These are phyloP conservation scores for Pyrenophora teres DNA, from an alignment of 2,329 filamentous ascomycete genomes.

Conservation along the genomic window DNA sequence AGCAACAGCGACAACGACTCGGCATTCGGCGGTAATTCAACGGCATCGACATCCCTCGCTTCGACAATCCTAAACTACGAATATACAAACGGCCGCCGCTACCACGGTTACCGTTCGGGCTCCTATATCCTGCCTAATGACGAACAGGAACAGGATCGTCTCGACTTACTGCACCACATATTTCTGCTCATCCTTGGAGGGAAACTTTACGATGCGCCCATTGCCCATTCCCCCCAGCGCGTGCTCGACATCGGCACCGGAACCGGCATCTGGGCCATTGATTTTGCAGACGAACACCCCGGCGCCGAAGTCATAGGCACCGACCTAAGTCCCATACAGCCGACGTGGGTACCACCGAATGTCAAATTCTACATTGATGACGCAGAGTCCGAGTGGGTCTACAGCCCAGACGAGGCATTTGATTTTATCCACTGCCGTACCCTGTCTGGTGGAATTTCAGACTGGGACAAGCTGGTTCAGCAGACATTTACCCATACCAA, in stretches of 20 bases:
- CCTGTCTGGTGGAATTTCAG: constrained; percentile 36
- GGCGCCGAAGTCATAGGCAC: constrained; percentile 43
- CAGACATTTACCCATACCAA: constrained; percentile 34
- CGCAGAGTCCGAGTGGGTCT: constrained; percentile 48
- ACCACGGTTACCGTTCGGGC: constrained; percentile 45
- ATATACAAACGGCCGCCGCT: constrained; percentile 47
- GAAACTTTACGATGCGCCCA: constrained; percentile 44
- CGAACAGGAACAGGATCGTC: constrained; percentile 47
- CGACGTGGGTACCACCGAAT: constrained; percentile 48
- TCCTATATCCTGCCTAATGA: constrained; percentile 46
- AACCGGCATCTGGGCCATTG: constrained; percentile 49
- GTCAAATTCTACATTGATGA: constrained; percentile 51
- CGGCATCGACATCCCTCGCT: constrained; percentile 41
- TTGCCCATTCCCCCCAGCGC: constrained; percentile 24
- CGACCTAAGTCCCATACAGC: constrained; percentile 47
- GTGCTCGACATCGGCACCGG: constrained; percentile 49
- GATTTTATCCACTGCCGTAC: constrained; percentile 44
- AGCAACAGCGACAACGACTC: constrained; percentile 38
- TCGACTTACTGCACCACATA: constrained; percentile 48
- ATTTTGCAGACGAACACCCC: constrained; percentile 46
- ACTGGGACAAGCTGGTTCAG: constrained; percentile 39
- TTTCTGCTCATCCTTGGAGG: constrained; percentile 44
- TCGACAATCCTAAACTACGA: constrained; percentile 47
- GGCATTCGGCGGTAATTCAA: constrained; percentile 36
- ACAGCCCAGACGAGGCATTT: constrained; percentile 39